A percentile compares a stretch with the other conserved stretches of the same genome.
phyloP scores from a whole-genome alignment of 2,329 filamentous ascomycete species.

The Cladosporium sp. region DNA sequence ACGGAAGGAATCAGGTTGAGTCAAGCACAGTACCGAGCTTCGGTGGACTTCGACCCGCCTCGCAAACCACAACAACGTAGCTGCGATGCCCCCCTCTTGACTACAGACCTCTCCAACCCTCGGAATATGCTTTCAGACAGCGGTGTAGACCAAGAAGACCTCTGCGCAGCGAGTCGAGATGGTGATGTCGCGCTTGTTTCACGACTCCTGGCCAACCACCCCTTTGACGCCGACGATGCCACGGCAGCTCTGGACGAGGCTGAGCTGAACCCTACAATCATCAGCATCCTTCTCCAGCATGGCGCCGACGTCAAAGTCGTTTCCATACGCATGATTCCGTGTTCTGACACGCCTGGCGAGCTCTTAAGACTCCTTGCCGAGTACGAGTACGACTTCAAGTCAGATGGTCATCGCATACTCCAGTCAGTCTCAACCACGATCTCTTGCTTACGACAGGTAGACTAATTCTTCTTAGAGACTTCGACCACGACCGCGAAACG shows the following conservation, averaged over 20 bases:
- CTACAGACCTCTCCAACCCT: neutral
- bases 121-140: neutral
- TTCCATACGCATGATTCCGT: neutral
- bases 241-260: neutral
- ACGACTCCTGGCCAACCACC: neutral
- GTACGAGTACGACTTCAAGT: conserved; percentile 7
- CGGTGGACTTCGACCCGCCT: neutral
- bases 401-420: conserved; percentile 7
- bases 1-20: neutral
- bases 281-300: neutral
- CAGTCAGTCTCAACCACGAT: conserved; percentile 2
- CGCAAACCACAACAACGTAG: neutral
- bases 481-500: conserved; percentile 5
- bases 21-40: neutral
- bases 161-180: neutral
- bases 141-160: neutral
- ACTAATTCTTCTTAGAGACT: conserved; percentile 7
- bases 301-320: neutral
- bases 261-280: neutral
- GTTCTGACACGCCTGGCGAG: neutral
- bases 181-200: neutral
- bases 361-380: conserved; percentile 5
- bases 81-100: neutral
- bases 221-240: neutral
- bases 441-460: neutral